Percentiles rank a stretch among this genome's conserved stretches.
Conservation (phyloP, 192 early-diverging fungal species). For the Coemansia aciculifera region DNA sequence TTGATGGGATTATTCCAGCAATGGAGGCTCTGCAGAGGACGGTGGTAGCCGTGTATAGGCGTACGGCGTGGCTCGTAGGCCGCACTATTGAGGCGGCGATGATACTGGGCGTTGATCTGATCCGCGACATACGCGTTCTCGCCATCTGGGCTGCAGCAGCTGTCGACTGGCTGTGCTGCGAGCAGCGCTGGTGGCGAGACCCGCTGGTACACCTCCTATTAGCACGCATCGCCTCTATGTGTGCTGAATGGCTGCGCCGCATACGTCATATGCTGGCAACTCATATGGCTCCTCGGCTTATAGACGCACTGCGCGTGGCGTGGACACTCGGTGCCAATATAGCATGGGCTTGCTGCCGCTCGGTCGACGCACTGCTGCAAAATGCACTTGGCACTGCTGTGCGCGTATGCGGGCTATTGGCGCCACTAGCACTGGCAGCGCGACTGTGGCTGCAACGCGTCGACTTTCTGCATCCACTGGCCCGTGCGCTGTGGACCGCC, state of each 20-base stretch:
- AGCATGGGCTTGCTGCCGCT: neutral
- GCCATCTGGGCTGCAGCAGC: constrained; percentile 1
- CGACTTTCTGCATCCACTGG: neutral
- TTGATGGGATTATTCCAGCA: constrained; percentile 19
- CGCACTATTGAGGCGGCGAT: constrained; percentile 14
- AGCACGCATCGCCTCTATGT: neutral
- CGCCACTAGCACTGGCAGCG: neutral
- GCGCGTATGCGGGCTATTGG: neutral
- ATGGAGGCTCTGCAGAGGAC: neutral
- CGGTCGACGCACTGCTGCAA: constrained; percentile 13
- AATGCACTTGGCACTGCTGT: neutral
- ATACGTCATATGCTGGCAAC: neutral
- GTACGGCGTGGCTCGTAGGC: constrained; percentile 22
- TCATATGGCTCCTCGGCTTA: neutral
- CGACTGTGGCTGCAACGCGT: constrained; percentile 4
- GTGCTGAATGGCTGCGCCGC: neutral
- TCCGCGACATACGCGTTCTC: constrained; percentile 14
- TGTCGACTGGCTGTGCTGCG: constrained; percentile 10
- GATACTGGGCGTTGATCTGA: constrained; percentile 24
- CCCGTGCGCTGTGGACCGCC: neutral
- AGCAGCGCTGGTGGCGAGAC: constrained; percentile 35
- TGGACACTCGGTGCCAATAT: neutral
- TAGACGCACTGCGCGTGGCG: neutral
- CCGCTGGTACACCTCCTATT: neutral
- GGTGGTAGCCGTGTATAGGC: neutral